These are phyloP conservation scores for Monosporascus sp. DNA, from an alignment of 2,329 filamentous ascomycete genomes.

Conservation along the genomic window DNA sequence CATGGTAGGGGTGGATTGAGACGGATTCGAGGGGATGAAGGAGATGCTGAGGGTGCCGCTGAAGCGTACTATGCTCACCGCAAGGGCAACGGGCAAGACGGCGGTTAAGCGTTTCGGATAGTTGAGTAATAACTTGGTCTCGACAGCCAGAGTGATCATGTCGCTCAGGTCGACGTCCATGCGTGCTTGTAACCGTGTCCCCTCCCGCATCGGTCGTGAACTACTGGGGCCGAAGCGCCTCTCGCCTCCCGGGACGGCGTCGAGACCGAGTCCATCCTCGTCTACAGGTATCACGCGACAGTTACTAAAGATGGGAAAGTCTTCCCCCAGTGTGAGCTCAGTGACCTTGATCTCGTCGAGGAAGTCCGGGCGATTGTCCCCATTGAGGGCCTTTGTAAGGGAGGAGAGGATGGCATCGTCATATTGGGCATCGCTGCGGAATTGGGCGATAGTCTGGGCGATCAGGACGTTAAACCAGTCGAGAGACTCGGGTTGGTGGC, in stretches of 20 bases:
- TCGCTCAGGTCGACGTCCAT: conserved; percentile 98
- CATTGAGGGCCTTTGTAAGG: conserved; percentile 80
- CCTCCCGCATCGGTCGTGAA: conserved; percentile 46
- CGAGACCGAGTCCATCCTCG: conserved; percentile 63
- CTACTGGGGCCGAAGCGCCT: conserved; percentile 47
- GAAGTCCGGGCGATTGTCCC: conserved; percentile 81
- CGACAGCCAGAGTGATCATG: conserved; percentile 88
- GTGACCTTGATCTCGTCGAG: conserved; percentile 91
- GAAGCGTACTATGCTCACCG: conserved; percentile 88
- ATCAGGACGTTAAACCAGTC: conserved; percentile 99
- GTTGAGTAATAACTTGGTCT: conserved; percentile 91
- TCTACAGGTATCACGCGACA: conserved; percentile 91
- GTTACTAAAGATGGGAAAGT: conserved; percentile 98
- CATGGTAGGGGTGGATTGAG: conserved; percentile 71
- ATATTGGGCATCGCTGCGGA: conserved; percentile 85
- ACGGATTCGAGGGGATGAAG: conserved; percentile 73
- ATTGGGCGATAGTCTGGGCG: conserved; percentile 93
- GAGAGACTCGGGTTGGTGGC: conserved; percentile 90
- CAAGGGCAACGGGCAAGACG: conserved; percentile 83
- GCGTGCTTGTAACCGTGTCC: conserved; percentile 78
- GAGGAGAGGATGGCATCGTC: conserved; percentile 86
- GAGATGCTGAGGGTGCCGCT: conserved; percentile 91
- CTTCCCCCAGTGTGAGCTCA: conserved; percentile 88
- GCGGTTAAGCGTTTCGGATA: conserved; percentile 88
- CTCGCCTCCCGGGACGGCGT: conserved; percentile 31